phyloP scores from a whole-genome alignment of 2,329 filamentous ascomycete species.

The Cadophora sp. region DNA sequence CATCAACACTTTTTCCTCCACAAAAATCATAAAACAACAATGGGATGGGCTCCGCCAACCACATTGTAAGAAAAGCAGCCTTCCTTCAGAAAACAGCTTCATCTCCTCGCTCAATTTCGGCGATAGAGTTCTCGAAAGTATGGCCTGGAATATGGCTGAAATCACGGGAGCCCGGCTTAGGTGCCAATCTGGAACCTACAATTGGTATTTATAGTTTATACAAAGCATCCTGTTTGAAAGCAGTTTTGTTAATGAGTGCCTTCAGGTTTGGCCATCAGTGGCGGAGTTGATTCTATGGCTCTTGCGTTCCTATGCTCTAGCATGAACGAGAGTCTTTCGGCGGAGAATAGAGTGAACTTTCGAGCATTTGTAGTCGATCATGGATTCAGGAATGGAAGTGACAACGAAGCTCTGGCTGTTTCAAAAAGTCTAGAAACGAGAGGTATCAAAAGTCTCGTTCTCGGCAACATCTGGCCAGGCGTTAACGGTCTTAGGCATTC shows the following conservation, averaged over 20 bases:
- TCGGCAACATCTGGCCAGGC: not conserved
- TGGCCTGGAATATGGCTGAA: slow-evolving; percentile 16
- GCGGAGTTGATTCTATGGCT: slow-evolving; percentile 98
- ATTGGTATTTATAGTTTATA: slow-evolving; percentile 20
- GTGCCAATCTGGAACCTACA: not conserved
- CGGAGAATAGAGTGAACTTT: slow-evolving; percentile 50
- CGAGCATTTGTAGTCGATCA: slow-evolving; percentile 64
- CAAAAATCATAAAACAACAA: slow-evolving; percentile 28
- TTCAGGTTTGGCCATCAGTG: slow-evolving; percentile 81
- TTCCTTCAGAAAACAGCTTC: slow-evolving; percentile 6
- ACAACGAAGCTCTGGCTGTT: slow-evolving; percentile 58
- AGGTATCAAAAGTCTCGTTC: slow-evolving; percentile 30
- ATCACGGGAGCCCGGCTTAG: not conserved
- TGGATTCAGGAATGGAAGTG: slow-evolving; percentile 58
- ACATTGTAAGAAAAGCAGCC: not conserved
- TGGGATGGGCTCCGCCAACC: slow-evolving; percentile 49
- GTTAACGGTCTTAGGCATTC: slow-evolving; percentile 36
- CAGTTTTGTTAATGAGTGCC: not conserved
- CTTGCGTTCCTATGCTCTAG: slow-evolving; percentile 74
- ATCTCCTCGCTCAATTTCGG: slow-evolving; percentile 24
- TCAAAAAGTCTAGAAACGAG: slow-evolving; percentile 38
- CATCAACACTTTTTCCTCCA: not conserved
- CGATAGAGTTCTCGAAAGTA: slow-evolving; percentile 31
- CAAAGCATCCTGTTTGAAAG: not conserved
- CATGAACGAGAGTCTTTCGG: slow-evolving; percentile 44